These are phyloP conservation scores for Lasiosphaeriaceae sp. DNA, from an alignment of 495 filamentous ascomycete species.

Conservation along the genomic window DNA sequence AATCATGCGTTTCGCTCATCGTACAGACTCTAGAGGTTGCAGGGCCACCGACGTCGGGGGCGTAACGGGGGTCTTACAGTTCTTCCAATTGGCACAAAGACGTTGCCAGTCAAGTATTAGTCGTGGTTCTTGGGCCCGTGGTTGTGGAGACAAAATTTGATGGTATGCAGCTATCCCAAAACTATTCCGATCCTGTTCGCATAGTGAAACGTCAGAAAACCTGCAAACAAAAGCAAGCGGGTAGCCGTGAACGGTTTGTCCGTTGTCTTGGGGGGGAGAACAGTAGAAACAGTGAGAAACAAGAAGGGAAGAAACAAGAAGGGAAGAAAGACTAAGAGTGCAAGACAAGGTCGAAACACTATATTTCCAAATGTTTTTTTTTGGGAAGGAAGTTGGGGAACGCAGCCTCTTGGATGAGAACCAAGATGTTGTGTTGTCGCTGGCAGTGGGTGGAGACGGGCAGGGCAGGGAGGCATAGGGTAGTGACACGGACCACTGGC, in stretches of 20 bases:
- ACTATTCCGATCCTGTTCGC: constrained; percentile 50
- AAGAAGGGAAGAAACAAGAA: not conserved
- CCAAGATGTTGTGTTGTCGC: constrained; percentile 1
- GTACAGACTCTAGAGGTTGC: too few species aligned
- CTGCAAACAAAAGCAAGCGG: constrained; percentile 39
- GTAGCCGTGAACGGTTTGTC: constrained; percentile 37
- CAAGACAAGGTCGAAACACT: constrained; percentile 30
- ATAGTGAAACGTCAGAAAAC: constrained; percentile 33
- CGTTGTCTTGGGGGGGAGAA: constrained; percentile 15
- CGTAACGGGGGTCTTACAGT: constrained; percentile 8
- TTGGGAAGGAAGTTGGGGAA: constrained; percentile 6
- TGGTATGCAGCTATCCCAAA: constrained; percentile 49
- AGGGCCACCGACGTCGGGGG: not conserved
- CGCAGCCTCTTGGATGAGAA: constrained; percentile 5
- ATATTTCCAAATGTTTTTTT: constrained; percentile 7
- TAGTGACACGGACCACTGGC: constrained; percentile 23
- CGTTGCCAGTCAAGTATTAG: constrained; percentile 9
- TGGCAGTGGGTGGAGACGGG: constrained; percentile 8
- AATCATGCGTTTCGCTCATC: not conserved
- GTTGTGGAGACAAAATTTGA: constrained; percentile 25
- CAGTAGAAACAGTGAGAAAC: constrained; percentile 13
- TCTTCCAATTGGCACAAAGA: constrained; percentile 10
- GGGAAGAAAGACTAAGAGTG: constrained; percentile 7
- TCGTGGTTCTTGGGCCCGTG: constrained; percentile 17
- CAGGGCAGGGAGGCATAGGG: constrained; percentile 7